Percentiles rank a stretch among this genome's conserved stretches.
Conservation (phyloP, 805 yeast species). For the Cyberlindnera samutprakarnensis region DNA sequence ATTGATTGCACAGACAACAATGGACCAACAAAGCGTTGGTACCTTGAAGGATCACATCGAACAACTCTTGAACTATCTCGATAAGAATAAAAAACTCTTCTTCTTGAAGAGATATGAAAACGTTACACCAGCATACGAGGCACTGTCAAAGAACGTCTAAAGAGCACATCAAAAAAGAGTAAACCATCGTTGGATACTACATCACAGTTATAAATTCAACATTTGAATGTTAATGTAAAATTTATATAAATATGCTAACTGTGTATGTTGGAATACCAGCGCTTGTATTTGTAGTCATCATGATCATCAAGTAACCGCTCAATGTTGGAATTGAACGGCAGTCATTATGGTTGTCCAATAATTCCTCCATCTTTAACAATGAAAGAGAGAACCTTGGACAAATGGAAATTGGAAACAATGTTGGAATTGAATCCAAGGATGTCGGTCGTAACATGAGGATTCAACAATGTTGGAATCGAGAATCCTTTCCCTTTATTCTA, state of each 20-base stretch:
- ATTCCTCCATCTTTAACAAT: too few relatives aligned
- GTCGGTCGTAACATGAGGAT: constrained; percentile 2
- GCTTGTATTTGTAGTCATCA: constrained; percentile 1
- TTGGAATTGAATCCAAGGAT: constrained; percentile 7
- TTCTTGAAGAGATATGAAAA: constrained; percentile 40
- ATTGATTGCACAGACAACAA: constrained; percentile 64
- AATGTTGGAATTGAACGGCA: constrained; percentile 12
- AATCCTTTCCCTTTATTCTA: too few relatives aligned
- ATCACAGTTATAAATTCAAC: too few relatives aligned
- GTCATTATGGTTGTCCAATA: too few relatives aligned
- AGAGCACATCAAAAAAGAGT: background rate
- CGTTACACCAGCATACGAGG: constrained; percentile 42
- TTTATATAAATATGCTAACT: too few relatives aligned
- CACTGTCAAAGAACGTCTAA: constrained; percentile 13
- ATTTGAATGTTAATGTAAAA: too few relatives aligned
- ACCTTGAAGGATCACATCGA: constrained; percentile 49
- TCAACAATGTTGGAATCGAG: constrained; percentile 5
- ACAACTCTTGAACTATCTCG: constrained; percentile 45
- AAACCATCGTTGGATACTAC: background rate
- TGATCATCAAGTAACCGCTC: too few relatives aligned
- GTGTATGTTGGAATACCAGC: constrained; percentile 17
- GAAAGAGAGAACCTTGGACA: too few relatives aligned
- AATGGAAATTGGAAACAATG: constrained; percentile 4
- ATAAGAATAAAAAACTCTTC: constrained; percentile 30
- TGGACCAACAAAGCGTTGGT: constrained; percentile 68